Evolutionary conservation across 2,329 filamentous ascomycete species (phyloP).

Genomic region (Phaeoacremonium minimum): DNA sequence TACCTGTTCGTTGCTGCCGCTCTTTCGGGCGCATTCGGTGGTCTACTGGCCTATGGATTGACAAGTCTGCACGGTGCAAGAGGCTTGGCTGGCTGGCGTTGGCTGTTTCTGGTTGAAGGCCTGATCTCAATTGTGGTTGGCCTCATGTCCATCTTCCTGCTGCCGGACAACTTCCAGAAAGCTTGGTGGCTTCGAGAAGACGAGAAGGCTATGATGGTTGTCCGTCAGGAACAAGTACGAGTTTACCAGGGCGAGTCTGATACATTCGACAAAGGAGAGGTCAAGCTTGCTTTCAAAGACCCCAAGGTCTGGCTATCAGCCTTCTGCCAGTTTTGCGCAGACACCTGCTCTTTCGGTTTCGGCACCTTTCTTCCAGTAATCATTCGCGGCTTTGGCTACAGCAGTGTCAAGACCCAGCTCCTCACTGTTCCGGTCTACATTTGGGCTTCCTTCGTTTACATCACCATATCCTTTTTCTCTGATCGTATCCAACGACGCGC

Average conservation of each 20-base stretch:
- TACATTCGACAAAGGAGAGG: constrained; percentile 7
- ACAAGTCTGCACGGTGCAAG: constrained; percentile 28
- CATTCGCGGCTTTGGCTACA: constrained; percentile 9
- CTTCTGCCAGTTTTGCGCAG: constrained; percentile 3
- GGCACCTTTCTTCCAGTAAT: background rate
- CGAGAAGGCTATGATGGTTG: constrained; percentile 10
- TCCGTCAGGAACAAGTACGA: constrained; percentile 5
- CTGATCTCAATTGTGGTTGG: constrained; percentile 24
- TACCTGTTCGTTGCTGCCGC: constrained; percentile 36
- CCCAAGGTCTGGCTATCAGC: constrained; percentile 8
- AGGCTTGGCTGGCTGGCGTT: constrained; percentile 36
- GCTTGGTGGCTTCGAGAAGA: constrained; percentile 10
- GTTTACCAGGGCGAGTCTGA: constrained; percentile 7
- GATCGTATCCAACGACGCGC: constrained; percentile 8
- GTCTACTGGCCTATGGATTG: constrained; percentile 10
- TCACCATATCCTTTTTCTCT: constrained; percentile 5
- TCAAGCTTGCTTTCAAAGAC: constrained; percentile 10
- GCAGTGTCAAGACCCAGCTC: constrained; percentile 4
- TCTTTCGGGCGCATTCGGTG: constrained; percentile 28
- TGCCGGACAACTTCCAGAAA: constrained; percentile 20
- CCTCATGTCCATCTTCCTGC: constrained; percentile 17
- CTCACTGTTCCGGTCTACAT: constrained; percentile 9
- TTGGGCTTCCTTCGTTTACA: constrained; percentile 7
- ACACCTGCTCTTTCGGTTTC: constrained; percentile 4
- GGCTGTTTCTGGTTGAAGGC: constrained; percentile 31